phyloP scores from a whole-genome alignment of 1,284 basidiomycete species.

The Cronartium quercuum region DNA sequence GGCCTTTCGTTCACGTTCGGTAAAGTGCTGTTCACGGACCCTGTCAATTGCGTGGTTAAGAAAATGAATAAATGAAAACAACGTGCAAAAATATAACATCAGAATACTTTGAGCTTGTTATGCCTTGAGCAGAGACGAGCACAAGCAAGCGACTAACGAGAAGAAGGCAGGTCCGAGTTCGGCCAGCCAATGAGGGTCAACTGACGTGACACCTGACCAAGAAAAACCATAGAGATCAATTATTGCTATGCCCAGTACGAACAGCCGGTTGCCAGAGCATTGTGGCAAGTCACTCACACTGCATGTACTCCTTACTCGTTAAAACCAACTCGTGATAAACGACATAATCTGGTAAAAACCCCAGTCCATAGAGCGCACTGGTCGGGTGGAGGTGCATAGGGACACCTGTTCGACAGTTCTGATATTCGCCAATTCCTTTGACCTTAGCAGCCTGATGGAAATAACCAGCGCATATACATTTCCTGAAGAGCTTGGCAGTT shows the following conservation, averaged over 20 bases:
- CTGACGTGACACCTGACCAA: constrained; percentile 84
- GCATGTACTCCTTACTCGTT: constrained; percentile 38
- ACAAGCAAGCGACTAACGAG: constrained; percentile 50
- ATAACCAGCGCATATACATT: constrained; percentile 95
- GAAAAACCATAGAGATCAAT: background rate
- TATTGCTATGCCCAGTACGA: background rate
- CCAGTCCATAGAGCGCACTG: constrained; percentile 88
- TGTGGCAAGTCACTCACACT: constrained; percentile 59
- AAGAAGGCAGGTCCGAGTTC: constrained; percentile 44
- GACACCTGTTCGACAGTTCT: constrained; percentile 88
- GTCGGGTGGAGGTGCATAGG: constrained; percentile 93
- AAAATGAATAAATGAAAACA: constrained; percentile 19
- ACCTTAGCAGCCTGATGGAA: constrained; percentile 98
- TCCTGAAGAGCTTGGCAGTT: constrained; percentile 55
- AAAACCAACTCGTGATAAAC: constrained; percentile 23
- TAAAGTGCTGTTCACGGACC: constrained; percentile 64
- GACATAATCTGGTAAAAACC: constrained; percentile 61
- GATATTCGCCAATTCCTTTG: constrained; percentile 97
- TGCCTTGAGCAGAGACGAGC: background rate
- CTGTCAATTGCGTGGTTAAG: background rate
- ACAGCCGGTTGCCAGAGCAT: background rate
- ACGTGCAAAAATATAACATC: constrained; percentile 80
- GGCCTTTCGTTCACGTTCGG: constrained; percentile 62
- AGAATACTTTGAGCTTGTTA: constrained; percentile 72
- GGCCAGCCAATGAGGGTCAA: constrained; percentile 87